Conservation (phyloP, 345 rosid species). For the Gossypium ekmanianum region DNA sequence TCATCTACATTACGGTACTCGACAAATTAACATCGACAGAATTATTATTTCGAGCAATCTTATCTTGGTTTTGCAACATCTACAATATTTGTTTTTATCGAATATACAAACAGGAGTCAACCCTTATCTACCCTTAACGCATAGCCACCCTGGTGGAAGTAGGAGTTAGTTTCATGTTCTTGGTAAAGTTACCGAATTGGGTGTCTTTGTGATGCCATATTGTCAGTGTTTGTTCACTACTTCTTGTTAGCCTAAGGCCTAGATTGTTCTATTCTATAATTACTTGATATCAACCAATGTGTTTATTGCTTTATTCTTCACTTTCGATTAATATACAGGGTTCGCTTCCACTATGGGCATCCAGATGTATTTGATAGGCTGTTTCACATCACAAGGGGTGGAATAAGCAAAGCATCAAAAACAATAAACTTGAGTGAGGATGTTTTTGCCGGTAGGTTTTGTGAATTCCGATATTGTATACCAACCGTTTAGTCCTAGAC, state of each 20-base stretch:
- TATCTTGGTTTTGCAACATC: neutral
- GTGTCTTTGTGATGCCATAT: neutral
- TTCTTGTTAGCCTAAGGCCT: slow-evolving; percentile 10
- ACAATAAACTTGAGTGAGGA: slow-evolving; percentile 93
- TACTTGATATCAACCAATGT: neutral
- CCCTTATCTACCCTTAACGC: neutral
- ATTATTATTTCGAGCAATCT: neutral
- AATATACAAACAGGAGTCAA: neutral
- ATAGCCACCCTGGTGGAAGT: neutral
- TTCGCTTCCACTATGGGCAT: slow-evolving; percentile 95
- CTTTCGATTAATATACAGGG: slow-evolving; percentile 40
- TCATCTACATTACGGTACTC: neutral
- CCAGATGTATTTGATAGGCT: slow-evolving; percentile 92
- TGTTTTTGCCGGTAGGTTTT: slow-evolving; percentile 72
- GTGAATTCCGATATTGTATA: slow-evolving; percentile 14
- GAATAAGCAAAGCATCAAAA: slow-evolving; percentile 95
- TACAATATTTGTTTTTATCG: neutral
- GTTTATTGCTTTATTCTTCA: slow-evolving; percentile 13
- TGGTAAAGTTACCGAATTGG: neutral
- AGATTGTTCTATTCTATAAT: neutral
- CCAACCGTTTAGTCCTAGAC: neutral
- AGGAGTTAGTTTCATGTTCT: neutral
- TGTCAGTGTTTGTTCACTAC: neutral
- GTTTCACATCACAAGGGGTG: slow-evolving; percentile 97
- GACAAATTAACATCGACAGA: neutral